Conservation (phyloP, 495 filamentous ascomycete species). For the Penicillium cosmopolitanum region DNA sequence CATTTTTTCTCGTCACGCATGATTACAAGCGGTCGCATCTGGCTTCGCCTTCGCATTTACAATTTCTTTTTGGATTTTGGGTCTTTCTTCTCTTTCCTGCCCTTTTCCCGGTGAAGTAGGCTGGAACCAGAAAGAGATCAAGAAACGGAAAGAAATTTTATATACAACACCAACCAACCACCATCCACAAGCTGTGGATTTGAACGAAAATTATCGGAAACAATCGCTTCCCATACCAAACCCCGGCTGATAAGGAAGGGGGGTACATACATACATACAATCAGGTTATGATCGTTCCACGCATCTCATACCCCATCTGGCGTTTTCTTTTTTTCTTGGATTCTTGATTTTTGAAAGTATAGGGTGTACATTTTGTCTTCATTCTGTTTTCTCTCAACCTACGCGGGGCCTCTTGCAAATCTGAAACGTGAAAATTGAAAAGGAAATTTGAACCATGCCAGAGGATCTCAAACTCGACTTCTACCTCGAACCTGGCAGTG, state of each 20-base stretch:
- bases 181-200: conserved; percentile 2
- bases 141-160: background rate
- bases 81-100: background rate
- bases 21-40: conserved; percentile 23
- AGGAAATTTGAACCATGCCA: background rate
- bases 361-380: background rate
- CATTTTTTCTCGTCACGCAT: conserved; percentile 14
- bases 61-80: background rate
- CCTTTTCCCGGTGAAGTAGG: conserved; percentile 20
- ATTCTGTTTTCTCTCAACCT: background rate
- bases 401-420: background rate
- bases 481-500: background rate
- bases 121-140: background rate
- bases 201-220: conserved; percentile 15
- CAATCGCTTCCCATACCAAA: background rate
- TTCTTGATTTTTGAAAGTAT: background rate
- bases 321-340: conserved; percentile 18
- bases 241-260: background rate
- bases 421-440: background rate
- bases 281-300: conserved; percentile 29
- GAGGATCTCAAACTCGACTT: conserved; percentile 1
- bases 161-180: background rate
- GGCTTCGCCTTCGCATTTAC: conserved; percentile 8
- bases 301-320: conserved; percentile 35
- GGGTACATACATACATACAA: conserved; percentile 22